phyloP scores from a whole-genome alignment of 192 early-diverging fungal species.

The Rhizophagus sp. region DNA sequence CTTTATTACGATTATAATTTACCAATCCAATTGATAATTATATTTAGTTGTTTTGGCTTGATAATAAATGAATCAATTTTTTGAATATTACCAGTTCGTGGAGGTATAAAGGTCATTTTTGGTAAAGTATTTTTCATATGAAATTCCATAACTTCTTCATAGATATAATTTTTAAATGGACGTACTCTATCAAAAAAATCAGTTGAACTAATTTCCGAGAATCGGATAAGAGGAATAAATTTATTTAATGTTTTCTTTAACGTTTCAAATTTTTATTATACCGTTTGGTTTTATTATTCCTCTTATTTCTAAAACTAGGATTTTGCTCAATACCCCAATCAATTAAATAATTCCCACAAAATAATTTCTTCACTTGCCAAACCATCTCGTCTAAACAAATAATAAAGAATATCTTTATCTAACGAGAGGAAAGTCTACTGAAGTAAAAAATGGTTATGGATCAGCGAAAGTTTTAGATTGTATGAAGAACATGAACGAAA shows the following conservation, averaged over 20 bases:
- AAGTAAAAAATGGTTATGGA: background rate
- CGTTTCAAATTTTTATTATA: background rate
- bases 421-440: background rate
- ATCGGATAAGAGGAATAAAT: constrained; percentile 18
- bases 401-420: too few relatives aligned
- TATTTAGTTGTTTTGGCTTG: background rate
- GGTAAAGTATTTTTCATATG: too few relatives aligned
- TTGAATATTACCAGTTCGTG: too few relatives aligned
- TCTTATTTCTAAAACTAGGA: background rate
- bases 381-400: too few relatives aligned
- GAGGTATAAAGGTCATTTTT: too few relatives aligned
- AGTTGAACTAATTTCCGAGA: background rate
- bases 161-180: background rate
- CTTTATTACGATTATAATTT: background rate
- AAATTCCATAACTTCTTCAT: background rate
- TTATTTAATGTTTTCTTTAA: background rate
- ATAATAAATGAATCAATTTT: background rate
- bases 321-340: background rate
- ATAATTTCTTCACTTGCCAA: constrained; percentile 4
- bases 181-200: background rate
- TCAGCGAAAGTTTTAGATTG: background rate
- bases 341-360: constrained; percentile 14
- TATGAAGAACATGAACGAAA: constrained; percentile 12
- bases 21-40: constrained; percentile 10
- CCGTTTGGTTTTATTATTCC: background rate